A percentile compares a stretch with the other conserved stretches of the same genome.
Evolutionary conservation across 305 asterid genomes (phyloP).

Genomic region (Ajuga reptans): DNA sequence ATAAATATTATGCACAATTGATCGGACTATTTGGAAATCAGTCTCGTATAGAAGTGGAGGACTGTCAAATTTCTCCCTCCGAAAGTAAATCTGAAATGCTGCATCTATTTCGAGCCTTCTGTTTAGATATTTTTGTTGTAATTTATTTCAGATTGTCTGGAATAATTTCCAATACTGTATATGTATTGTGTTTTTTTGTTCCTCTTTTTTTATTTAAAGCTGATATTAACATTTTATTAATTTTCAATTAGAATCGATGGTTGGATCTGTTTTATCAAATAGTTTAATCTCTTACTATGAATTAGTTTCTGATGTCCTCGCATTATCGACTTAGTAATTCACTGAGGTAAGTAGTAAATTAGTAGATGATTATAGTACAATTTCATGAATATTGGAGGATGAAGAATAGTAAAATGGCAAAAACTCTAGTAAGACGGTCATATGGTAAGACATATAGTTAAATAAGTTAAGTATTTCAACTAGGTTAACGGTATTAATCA

Average conservation of each 20-base stretch:
- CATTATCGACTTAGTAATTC: neutral
- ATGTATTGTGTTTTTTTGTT: neutral
- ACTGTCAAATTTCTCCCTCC: neutral
- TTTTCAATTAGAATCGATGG: constrained; percentile 5
- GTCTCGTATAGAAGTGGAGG: neutral
- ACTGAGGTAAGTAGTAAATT: neutral
- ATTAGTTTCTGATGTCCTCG: neutral
- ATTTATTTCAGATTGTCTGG: neutral
- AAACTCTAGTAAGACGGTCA: no score
- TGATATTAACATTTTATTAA: no score
- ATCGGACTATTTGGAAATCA: neutral
- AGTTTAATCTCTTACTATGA: constrained; percentile 6
- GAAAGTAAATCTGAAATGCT: neutral
- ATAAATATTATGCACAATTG: no score
- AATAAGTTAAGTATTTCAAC: no score
- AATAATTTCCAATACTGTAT: neutral
- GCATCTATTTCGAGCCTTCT: neutral
- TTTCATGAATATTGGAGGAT: neutral
- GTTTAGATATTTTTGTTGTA: neutral
- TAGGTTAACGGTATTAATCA: no score
- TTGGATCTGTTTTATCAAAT: neutral
- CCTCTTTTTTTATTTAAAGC: neutral
- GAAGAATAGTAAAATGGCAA: neutral
- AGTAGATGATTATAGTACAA: neutral
- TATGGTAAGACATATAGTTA: no score